Evolutionary conservation across 164 flowering plant species (phyloP).

Genomic region (Paratinospora sagittata): DNA sequence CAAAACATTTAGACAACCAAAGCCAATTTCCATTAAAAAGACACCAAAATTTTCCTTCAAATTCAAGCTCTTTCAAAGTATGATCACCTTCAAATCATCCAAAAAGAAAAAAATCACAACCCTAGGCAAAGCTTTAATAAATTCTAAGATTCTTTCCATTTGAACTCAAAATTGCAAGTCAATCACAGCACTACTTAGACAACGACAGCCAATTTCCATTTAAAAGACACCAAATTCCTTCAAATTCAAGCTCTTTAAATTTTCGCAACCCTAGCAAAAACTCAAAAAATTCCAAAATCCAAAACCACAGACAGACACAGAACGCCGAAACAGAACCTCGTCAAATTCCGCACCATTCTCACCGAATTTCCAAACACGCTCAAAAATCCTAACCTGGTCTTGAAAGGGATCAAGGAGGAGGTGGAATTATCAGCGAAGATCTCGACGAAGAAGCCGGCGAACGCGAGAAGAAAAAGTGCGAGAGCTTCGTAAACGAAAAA

Average conservation of each 20-base stretch:
- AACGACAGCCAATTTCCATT: background rate
- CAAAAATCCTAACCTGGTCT: constrained; percentile 39
- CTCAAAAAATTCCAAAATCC: background rate
- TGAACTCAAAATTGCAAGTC: background rate
- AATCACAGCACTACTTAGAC: background rate
- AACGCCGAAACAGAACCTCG: background rate
- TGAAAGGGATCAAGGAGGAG: constrained; percentile 28
- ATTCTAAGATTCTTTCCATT: too few relatives aligned
- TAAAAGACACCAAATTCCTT: background rate
- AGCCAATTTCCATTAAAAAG: too few relatives aligned
- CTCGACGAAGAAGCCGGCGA: constrained; percentile 53
- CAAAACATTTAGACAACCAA: too few relatives aligned
- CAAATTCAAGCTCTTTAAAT: background rate
- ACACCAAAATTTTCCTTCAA: background rate
- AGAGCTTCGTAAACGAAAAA: constrained; percentile 44
- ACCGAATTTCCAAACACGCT: background rate
- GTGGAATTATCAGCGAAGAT: constrained; percentile 38
- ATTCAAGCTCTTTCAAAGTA: background rate
- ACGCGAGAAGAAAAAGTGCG: constrained; percentile 46
- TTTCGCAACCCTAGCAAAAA: background rate
- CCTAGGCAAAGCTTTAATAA: background rate
- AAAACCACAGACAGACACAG: background rate
- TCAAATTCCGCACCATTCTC: background rate
- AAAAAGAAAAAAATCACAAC: too few relatives aligned
- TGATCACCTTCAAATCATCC: too few relatives aligned